phyloP scores from a whole-genome alignment of 2,329 filamentous ascomycete genomes.

The Fusarium azukiicola region DNA sequence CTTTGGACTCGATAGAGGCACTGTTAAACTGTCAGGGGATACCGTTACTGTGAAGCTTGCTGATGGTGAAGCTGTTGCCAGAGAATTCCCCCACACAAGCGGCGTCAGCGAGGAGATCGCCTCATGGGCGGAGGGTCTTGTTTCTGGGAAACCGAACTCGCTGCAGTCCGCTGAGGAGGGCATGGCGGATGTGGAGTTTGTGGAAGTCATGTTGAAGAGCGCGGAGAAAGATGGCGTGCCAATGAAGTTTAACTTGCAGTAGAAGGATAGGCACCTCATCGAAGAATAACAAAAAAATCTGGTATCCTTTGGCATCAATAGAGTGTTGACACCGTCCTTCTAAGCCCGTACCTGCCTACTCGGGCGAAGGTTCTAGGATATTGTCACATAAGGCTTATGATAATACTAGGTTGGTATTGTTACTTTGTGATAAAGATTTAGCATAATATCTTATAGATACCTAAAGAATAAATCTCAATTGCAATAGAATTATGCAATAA shows the following conservation, averaged over 20 bases:
- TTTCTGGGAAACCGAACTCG: background rate
- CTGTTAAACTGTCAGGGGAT: background rate
- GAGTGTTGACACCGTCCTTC: no score
- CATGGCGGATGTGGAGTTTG: constrained; percentile 14
- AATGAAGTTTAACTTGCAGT: background rate
- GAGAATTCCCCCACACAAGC: background rate
- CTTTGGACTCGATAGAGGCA: background rate
- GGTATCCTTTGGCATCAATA: no score
- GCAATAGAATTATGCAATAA: background rate
- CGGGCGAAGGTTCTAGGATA: no score
- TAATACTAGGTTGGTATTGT: no score
- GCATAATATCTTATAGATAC: no score
- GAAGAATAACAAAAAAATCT: no score
- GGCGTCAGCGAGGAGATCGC: background rate
- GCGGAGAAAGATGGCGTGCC: background rate
- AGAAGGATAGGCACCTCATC: no score
- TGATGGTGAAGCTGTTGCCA: background rate
- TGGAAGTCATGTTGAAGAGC: constrained; percentile 6
- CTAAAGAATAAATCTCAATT: no score
- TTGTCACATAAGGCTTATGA: no score
- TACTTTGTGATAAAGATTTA: no score
- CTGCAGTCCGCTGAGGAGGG: constrained; percentile 9
- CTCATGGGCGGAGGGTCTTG: background rate
- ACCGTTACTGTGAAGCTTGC: background rate
- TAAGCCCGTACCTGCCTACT: no score